Percentiles rank a stretch among this genome's conserved stretches.
Conservation (phyloP, 768 basidiomycete genomes). For the Lactarius hatsudake region DNA sequence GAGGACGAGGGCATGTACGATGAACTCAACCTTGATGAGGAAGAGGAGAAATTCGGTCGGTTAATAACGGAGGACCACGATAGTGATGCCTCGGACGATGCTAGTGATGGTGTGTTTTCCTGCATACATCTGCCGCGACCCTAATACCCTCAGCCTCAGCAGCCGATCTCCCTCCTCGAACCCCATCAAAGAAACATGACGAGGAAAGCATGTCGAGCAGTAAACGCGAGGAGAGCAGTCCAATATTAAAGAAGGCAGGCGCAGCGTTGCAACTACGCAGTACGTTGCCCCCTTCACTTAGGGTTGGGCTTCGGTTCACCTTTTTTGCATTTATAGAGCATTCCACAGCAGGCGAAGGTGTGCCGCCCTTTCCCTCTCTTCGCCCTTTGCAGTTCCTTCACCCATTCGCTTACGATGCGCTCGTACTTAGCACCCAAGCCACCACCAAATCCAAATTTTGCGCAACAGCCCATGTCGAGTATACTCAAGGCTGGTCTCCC, state of each 20-base stretch:
- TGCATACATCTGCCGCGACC: neutral
- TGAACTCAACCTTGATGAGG: conserved; percentile 94
- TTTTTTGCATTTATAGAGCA: conserved; percentile 47
- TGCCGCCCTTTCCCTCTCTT: conserved; percentile 22
- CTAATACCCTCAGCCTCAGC: conserved; percentile 15
- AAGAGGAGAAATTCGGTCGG: conserved; percentile 90
- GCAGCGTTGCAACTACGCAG: conserved; percentile 66
- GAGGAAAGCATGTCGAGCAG: conserved; percentile 73
- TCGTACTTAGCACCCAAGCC: conserved; percentile 54
- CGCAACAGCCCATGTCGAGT: conserved; percentile 69
- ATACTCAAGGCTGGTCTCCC: conserved; percentile 77
- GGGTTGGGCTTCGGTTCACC: conserved; percentile 11
- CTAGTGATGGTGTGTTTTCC: conserved; percentile 61
- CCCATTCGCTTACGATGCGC: conserved; percentile 7
- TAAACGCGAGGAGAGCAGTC: conserved; percentile 70
- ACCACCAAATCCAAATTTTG: conserved; percentile 77
- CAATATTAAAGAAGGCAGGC: conserved; percentile 73
- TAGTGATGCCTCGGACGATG: conserved; percentile 71
- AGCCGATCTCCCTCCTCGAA: conserved; percentile 62
- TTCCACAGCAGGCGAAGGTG: conserved; percentile 62
- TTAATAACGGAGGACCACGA: conserved; percentile 71
- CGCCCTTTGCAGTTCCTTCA: neutral
- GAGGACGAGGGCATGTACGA: conserved; percentile 98
- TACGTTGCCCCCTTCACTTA: conserved; percentile 42
- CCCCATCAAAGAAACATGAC: conserved; percentile 70